phyloP scores from a whole-genome alignment of 1,284 basidiomycete species.

The Trametes sp. region DNA sequence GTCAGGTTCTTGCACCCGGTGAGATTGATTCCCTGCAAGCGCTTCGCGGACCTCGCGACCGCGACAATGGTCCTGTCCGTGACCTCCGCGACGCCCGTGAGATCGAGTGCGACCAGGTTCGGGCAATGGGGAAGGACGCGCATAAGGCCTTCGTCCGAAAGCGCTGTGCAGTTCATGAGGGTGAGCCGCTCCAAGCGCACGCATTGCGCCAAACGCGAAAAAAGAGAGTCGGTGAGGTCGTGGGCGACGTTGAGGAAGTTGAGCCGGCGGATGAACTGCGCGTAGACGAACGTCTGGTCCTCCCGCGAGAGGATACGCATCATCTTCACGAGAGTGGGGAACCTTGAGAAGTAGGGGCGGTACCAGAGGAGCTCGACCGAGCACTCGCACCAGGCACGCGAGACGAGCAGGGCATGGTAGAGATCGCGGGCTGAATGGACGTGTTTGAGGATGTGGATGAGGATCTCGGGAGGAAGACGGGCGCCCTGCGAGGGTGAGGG shows the following conservation, averaged over 20 bases:
- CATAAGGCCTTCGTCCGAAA: slow-evolving; percentile 75
- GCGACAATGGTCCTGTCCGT: slow-evolving; percentile 76
- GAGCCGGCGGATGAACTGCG: slow-evolving; percentile 88
- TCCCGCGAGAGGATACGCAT: slow-evolving; percentile 67
- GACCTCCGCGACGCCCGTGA: slow-evolving; percentile 77
- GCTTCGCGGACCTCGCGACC: slow-evolving; percentile 75
- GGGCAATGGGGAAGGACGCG: slow-evolving; percentile 76
- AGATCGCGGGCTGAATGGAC: slow-evolving; percentile 81
- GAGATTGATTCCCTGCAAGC: slow-evolving; percentile 93
- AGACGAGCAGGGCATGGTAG: slow-evolving; percentile 82
- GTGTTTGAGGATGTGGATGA: slow-evolving; percentile 93
- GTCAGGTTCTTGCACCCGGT: slow-evolving; percentile 86
- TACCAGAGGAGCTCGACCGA: slow-evolving; percentile 97
- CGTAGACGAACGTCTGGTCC: slow-evolving; percentile 87
- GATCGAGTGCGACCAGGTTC: slow-evolving; percentile 89
- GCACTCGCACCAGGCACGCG: slow-evolving; percentile 94
- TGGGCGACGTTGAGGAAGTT: slow-evolving; percentile 84
- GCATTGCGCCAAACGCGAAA: slow-evolving; percentile 80
- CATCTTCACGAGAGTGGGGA: slow-evolving; percentile 81
- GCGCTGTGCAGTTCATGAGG: slow-evolving; percentile 81
- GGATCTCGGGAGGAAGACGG: slow-evolving; percentile 86
- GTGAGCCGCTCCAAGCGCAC: slow-evolving; percentile 91
- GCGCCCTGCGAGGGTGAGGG: slow-evolving; percentile 52
- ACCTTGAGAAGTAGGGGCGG: slow-evolving; percentile 81
- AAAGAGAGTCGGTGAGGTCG: slow-evolving; percentile 81